A percentile compares a stretch with the other conserved stretches of the same genome.
phyloP scores from a whole-genome alignment of 2,329 filamentous ascomycete species.

The Amylocarpus encephaloides region DNA sequence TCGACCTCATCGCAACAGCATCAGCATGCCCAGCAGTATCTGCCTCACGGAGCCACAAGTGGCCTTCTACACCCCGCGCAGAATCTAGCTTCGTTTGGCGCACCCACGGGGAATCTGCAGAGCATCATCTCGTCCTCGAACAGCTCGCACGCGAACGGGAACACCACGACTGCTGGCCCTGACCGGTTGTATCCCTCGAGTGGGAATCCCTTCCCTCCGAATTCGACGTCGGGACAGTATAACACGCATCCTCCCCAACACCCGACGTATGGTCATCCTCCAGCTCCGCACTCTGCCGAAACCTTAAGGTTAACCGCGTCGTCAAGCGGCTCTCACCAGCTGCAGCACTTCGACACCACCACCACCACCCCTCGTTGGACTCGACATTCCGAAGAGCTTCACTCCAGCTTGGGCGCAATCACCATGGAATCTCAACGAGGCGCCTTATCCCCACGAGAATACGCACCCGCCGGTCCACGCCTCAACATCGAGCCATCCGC shows the following conservation, averaged over 20 bases:
- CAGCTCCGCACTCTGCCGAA: conserved; percentile 16
- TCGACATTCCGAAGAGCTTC: conserved; percentile 49
- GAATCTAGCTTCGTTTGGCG: conserved; percentile 27
- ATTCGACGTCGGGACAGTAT: conserved; percentile 24
- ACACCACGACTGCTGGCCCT: conserved; percentile 33
- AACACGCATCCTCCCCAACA: conserved; percentile 29
- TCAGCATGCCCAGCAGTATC: conserved; percentile 21
- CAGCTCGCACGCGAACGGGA: not conserved
- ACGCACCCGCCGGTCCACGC: conserved; percentile 41
- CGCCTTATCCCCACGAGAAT: conserved; percentile 37
- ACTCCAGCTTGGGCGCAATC: conserved; percentile 40
- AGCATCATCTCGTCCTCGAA: conserved; percentile 9
- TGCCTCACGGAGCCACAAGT: conserved; percentile 18
- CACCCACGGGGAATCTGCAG: conserved; percentile 23
- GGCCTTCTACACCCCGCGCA: conserved; percentile 28
- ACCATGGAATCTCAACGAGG: conserved; percentile 26
- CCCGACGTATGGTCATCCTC: conserved; percentile 19
- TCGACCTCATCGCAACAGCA: conserved; percentile 17
- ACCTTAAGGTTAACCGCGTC: conserved; percentile 21
- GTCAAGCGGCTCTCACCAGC: conserved; percentile 32
- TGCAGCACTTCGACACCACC: conserved; percentile 43
- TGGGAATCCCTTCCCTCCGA: conserved; percentile 27
- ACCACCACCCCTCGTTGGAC: conserved; percentile 43
- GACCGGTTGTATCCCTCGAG: conserved; percentile 37
- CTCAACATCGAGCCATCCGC: conserved; percentile 56